Evolutionary conservation across 768 basidiomycete genomes (phyloP), one percentile per base, ranked within the genome.

Genomic region (Suillus variegatus): DNA sequence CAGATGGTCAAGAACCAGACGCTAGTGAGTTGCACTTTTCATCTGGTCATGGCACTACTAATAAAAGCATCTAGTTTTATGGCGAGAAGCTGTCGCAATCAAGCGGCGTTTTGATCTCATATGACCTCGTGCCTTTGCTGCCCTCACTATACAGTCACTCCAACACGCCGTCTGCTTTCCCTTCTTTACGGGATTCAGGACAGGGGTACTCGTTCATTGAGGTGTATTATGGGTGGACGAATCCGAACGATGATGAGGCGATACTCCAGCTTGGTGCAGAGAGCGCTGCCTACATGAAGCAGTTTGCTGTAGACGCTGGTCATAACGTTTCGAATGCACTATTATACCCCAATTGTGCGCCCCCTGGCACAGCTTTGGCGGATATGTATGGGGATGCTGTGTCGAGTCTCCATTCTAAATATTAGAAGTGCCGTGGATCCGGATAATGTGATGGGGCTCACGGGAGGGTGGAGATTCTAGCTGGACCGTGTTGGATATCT

Each of bases 311-410:
- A 80, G 18, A 82, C 81, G 75, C 82, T 58, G 83, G 83, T 14
- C 82, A 84, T 70, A 68, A 76, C 57, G 65, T 80, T 20, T 68
- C 64, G 8, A 70, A 75, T n/a, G 81, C 80, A 4, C 69, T 83
- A 3, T 65, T 82, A 60, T 90, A 91, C 71, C 79, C 81, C 22
- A 91, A 92, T 72, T 90, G 89, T 67, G 88, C 88, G 4, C 75
- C 85, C 6, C 75, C 68, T 46, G 82, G 82, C 62, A 88, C 87
- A 4, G 81, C 87, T 1, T 62, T 88, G 35, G 73, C 79, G 61
- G 66, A 72, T 20, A 76, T 92, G 36, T 91, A 86, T 68, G 88
- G 86, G 2, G 68, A 54, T 6, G 85, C 88, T 64, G 60, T 90
- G 4, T 70, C 71, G 14, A 71, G 60, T 57, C 68, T 90, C 65